Percentiles rank a stretch among this genome's conserved stretches.
Conservation (phyloP, 75 land plant species). For the Selaginella moellendorffii region DNA sequence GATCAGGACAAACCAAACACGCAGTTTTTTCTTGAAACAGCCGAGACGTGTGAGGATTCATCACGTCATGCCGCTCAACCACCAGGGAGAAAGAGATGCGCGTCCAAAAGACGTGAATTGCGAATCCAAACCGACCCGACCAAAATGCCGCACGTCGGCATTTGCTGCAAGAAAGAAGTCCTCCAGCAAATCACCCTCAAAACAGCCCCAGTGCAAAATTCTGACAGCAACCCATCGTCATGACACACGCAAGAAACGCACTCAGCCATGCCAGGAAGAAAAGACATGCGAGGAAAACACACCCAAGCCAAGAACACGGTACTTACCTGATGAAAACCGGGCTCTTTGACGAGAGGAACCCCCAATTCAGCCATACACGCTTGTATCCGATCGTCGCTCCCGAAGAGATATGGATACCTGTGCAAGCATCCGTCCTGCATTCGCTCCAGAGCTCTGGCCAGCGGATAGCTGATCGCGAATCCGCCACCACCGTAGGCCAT, state of each 20-base stretch:
- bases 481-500: constrained; percentile 85
- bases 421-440: constrained; percentile 58
- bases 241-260: neutral
- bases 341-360: constrained; percentile 64
- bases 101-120: too few relatives aligned
- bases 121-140: neutral
- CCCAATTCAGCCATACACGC: constrained; percentile 75
- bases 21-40: neutral
- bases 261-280: neutral
- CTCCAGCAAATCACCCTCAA: neutral
- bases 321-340: constrained; percentile 67
- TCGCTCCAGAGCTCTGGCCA: constrained; percentile 32
- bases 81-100: too few relatives aligned
- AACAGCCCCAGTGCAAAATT: neutral
- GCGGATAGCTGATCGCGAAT: constrained; percentile 52
- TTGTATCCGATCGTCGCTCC: constrained; percentile 71
- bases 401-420: constrained; percentile 51
- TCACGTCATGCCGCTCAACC: too few relatives aligned
- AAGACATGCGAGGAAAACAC: neutral
- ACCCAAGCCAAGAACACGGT: neutral
- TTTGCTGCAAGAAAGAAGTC: neutral
- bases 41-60: too few relatives aligned
- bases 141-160: neutral
- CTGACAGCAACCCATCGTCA: neutral
- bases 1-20: neutral